Conservation (phyloP, 495 filamentous ascomycete genomes). For the Penicillium odoratum region DNA sequence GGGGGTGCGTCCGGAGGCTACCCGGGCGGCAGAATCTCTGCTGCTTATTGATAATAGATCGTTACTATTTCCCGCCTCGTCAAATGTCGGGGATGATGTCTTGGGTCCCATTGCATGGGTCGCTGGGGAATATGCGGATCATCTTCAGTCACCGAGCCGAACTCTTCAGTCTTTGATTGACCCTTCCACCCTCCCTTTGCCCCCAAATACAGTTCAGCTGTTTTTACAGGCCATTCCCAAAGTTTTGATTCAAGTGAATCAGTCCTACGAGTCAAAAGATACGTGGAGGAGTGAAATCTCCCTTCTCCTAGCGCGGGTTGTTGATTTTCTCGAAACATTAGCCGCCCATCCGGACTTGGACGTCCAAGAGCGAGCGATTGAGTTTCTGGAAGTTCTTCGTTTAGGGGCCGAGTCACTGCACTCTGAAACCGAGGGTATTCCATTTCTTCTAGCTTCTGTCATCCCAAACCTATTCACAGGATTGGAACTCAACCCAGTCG, state of each 20-base stretch:
- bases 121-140: conserved; percentile 77
- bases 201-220: conserved; percentile 64
- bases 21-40: conserved; percentile 76
- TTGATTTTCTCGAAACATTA: conserved; percentile 75
- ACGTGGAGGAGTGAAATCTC: conserved; percentile 67
- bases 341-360: conserved; percentile 81
- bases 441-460: conserved; percentile 79
- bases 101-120: conserved; percentile 79
- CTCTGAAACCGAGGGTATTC: conserved; percentile 66
- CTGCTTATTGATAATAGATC: conserved; percentile 55
- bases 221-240: conserved; percentile 89
- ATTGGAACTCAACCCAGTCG: conserved; percentile 88
- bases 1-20: conserved; percentile 71
- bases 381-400: conserved; percentile 85
- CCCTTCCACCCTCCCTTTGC: conserved; percentile 56
- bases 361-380: conserved; percentile 93
- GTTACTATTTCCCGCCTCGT: conserved; percentile 44
- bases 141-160: conserved; percentile 62
- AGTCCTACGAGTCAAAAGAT: conserved; percentile 58
- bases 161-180: conserved; percentile 74
- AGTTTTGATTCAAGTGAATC: conserved; percentile 67
- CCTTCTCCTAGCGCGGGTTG: conserved; percentile 75
- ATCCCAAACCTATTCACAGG: conserved; percentile 85
- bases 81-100: conserved; percentile 55
- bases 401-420: conserved; percentile 76